A percentile compares a stretch with the other conserved stretches of the same genome.
Evolutionary conservation across 169 alveolate species (phyloP).

Genomic region (Plasmodium yoelii): DNA sequence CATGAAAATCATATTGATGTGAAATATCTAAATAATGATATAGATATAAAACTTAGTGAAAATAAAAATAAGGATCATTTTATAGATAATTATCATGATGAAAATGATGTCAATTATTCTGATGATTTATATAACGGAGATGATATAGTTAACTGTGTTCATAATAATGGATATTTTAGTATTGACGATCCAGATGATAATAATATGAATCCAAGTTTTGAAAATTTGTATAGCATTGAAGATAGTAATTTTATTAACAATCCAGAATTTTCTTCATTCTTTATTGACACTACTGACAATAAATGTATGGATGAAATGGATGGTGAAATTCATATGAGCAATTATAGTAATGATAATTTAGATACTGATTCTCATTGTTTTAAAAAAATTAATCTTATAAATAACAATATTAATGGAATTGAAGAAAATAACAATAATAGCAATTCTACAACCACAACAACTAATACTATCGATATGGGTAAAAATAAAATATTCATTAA

Average conservation of each 20-base stretch:
- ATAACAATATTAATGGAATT: not conserved
- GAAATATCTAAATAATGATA: too few species aligned
- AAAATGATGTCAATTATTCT: not conserved
- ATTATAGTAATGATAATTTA: not conserved
- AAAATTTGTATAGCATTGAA: not conserved
- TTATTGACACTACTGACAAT: not conserved
- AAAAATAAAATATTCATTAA: not conserved
- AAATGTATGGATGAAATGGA: not conserved
- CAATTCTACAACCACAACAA: constrained; percentile 26
- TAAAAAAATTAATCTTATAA: constrained; percentile 9
- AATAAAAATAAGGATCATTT: not conserved
- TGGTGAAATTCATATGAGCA: not conserved
- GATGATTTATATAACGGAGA: not conserved
- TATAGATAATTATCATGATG: not conserved
- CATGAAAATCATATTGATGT: too few species aligned
- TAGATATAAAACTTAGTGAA: too few species aligned
- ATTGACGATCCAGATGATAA: not conserved
- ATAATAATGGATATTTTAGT: not conserved
- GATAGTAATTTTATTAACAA: not conserved
- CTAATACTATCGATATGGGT: not conserved
- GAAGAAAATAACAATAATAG: not conserved
- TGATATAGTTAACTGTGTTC: not conserved
- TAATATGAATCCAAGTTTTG: not conserved
- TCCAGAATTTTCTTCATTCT: not conserved
- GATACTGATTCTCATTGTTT: not conserved